A percentile compares a stretch with the other conserved stretches of the same genome.
phyloP scores from a whole-genome alignment of 306 rosid species.

The Sesbania bispinosa region DNA sequence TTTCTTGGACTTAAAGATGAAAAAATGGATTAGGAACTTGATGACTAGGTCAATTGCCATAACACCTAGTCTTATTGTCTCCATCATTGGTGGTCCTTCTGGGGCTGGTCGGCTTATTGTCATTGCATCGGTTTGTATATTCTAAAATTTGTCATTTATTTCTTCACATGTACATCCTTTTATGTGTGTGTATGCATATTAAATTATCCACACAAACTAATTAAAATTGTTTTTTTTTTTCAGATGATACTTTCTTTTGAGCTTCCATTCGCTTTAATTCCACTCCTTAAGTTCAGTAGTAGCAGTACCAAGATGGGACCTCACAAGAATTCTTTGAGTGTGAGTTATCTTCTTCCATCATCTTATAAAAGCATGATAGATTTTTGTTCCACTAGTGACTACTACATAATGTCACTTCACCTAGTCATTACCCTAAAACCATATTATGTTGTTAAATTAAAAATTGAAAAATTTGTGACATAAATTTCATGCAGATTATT shows the following conservation, averaged over 20 bases:
- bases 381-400: too few species aligned
- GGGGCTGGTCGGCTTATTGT: slow-evolving; percentile 46
- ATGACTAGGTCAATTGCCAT: slow-evolving; percentile 83
- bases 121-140: slow-evolving; percentile 65
- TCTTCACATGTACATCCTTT: too few species aligned
- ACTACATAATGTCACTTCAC: too few species aligned
- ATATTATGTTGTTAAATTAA: background rate
- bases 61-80: slow-evolving; percentile 73
- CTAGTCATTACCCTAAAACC: background rate
- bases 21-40: slow-evolving; percentile 65
- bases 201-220: background rate
- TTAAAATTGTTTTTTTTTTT: background rate
- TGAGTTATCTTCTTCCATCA: slow-evolving; percentile 21
- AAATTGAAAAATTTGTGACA: background rate
- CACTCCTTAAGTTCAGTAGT: slow-evolving; percentile 88
- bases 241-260: slow-evolving; percentile 96
- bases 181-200: too few species aligned
- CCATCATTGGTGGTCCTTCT: slow-evolving; percentile 52
- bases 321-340: slow-evolving; percentile 60
- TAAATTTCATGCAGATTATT: slow-evolving; percentile 45
- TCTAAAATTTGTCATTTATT: background rate
- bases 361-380: too few species aligned
- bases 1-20: slow-evolving; percentile 82
- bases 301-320: slow-evolving; percentile 87
- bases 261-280: slow-evolving; percentile 84